A percentile compares a stretch with the other conserved stretches of the same genome.
These are phyloP conservation scores for Gentiana dahurica DNA, from an alignment of 257 asterid genomes.

Conservation along the genomic window DNA sequence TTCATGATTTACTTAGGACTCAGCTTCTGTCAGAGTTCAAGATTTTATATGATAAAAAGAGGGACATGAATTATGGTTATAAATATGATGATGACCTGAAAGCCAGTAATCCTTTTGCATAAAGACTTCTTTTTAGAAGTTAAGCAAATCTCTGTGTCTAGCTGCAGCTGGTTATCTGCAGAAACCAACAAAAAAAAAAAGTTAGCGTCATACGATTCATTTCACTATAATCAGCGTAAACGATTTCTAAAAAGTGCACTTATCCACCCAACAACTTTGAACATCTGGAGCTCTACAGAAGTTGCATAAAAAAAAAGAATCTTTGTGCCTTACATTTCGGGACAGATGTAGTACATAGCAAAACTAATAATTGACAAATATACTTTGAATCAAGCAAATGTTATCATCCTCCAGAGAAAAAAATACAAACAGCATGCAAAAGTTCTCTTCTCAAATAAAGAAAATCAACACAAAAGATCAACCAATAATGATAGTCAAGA, in stretches of 20 bases:
- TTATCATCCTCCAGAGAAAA: too few species aligned
- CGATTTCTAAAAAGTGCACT: neutral
- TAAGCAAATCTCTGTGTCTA: constrained; percentile 59
- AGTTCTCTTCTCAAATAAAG: too few species aligned
- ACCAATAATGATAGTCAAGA: too few species aligned
- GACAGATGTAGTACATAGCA: too few species aligned
- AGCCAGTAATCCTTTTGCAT: constrained; percentile 76
- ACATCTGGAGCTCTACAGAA: too few species aligned
- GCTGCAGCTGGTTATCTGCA: constrained; percentile 57
- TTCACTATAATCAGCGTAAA: neutral
- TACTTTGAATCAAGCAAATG: too few species aligned
- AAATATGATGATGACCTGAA: constrained; percentile 53
- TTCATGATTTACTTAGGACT: neutral
- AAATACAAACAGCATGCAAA: too few species aligned
- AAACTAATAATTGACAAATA: too few species aligned
- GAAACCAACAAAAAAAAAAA: constrained; percentile 8
- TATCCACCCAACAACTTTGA: neutral
- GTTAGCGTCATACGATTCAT: neutral
- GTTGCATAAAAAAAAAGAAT: too few species aligned
- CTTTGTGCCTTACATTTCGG: too few species aligned
- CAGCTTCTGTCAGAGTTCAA: neutral
- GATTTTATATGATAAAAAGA: neutral
- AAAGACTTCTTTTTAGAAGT: constrained; percentile 65
- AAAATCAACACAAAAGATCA: too few species aligned
- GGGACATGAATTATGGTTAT: constrained; percentile 9